Evolutionary conservation across 192 early-diverging fungal species (phyloP), one percentile per base, ranked within the genome.

Genomic region (Physocladia obscura): DNA sequence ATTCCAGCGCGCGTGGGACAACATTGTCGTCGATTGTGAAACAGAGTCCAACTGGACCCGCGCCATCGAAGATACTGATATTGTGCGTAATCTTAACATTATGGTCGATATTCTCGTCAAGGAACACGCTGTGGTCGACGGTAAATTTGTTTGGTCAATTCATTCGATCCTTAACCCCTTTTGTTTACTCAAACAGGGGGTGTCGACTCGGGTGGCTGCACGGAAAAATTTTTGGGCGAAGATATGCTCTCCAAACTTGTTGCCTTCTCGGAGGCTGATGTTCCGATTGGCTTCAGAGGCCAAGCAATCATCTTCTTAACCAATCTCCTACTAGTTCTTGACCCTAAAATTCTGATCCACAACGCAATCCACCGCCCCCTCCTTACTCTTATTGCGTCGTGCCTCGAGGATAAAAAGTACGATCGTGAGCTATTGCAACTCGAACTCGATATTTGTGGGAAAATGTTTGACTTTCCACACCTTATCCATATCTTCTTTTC

Each of bases 41-140:
- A 49, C 61, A 21, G 74, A 81, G 51, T 49, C 35, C 54, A 75
- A 76, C 67, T 63, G 54, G 73, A 72, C 70, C 17, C 24, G 68
- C 32, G 27, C 78, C 35, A 87, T 93, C 13, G 77, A 82, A 21
- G 87, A 90, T 49, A 97, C 92, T 17, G 89, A 89, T 49, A 90
- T 97, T 78, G 88, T 90, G 35, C 51, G 55, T 24, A 82, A 88
- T 36, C 82, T 97, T 54, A 84, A 89, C 60, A 77, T 81, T 35
- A 95, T 97, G 89, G 88, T 94, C 3, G 92, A 94, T 74, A 77
- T 95, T 56, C 80, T 97, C 17, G 89, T 94, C 4, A 92, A 94
- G 75, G 94, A 97, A 82, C 90, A 92, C 57, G 80, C 90, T 2
- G 77, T 87, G 44, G 77, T 86, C 24, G 92, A 92, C 69, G 89